These are phyloP conservation scores for Geranomyces michiganensis DNA, from an alignment of 192 early-diverging fungal species.

Conservation along the genomic window DNA sequence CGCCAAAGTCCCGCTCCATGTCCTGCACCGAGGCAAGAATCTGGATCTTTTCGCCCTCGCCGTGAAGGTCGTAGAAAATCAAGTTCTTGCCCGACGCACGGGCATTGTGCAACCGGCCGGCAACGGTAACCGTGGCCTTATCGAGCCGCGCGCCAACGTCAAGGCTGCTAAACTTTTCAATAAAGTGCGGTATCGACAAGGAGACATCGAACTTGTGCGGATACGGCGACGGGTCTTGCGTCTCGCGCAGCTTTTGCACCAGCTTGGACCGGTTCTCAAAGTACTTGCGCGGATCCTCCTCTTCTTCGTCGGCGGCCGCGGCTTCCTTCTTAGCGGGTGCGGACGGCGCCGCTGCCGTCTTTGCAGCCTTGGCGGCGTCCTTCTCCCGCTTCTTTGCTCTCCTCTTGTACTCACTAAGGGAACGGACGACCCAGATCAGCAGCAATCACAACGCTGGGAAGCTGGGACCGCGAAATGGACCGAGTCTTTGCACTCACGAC, in stretches of 20 bases:
- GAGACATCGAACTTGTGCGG: conserved; percentile 98
- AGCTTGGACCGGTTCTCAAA: conserved; percentile 94
- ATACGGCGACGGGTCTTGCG: conserved; percentile 87
- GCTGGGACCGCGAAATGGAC: too few species aligned
- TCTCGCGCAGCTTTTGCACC: conserved; percentile 79
- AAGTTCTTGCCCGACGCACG: conserved; percentile 87
- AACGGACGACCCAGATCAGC: neutral
- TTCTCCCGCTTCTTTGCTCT: conserved; percentile 87
- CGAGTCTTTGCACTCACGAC: conserved; percentile 59
- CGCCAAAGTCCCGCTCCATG: conserved; percentile 66
- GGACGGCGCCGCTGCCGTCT: conserved; percentile 50
- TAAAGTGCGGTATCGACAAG: conserved; percentile 82
- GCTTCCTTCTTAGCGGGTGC: conserved; percentile 58
- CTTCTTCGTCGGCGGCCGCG: conserved; percentile 67
- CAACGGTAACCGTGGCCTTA: conserved; percentile 74
- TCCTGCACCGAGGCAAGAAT: conserved; percentile 83
- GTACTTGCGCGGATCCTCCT: conserved; percentile 83
- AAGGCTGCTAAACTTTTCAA: conserved; percentile 76
- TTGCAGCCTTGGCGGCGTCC: conserved; percentile 75
- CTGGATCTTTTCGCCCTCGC: conserved; percentile 93
- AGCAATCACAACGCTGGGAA: too few species aligned
- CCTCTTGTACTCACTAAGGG: conserved; percentile 84
- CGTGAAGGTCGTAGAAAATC: conserved; percentile 94
- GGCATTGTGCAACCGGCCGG: conserved; percentile 96
- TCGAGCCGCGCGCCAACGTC: conserved; percentile 69